These are phyloP conservation scores for Nannochloropsis salina DNA, from an alignment of 108 stramenopile species.

Conservation along the genomic window DNA sequence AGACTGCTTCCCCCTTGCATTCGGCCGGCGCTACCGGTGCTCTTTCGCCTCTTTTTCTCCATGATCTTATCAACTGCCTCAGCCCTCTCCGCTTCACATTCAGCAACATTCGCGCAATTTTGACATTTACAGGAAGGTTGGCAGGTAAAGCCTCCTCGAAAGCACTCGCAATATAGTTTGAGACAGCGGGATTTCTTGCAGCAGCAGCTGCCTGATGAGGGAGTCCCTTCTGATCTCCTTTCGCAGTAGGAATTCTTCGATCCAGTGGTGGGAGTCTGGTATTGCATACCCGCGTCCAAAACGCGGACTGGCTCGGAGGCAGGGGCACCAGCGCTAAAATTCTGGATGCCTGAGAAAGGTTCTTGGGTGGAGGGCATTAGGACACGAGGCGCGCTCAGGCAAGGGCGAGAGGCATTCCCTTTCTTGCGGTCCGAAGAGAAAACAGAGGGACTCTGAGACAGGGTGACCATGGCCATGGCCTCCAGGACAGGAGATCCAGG, in stretches of 20 bases:
- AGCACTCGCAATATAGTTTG: conserved; percentile 24
- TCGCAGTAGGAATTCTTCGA: no score
- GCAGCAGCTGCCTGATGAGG: background rate
- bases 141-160: background rate
- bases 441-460: background rate
- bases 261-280: no score
- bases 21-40: background rate
- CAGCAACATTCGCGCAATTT: background rate
- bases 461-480: background rate
- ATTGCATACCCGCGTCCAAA: no score
- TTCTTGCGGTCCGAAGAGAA: conserved; percentile 10
- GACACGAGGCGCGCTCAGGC: background rate
- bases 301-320: no score
- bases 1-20: no score
- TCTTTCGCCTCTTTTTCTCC: background rate
- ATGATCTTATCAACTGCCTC: background rate
- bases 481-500: background rate
- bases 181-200: conserved; percentile 18
- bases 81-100: background rate
- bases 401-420: background rate
- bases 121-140: conserved; percentile 14
- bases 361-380: background rate
- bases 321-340: no score
- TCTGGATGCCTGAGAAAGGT: no score
- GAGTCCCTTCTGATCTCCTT: no score